These are phyloP conservation scores for Camellia lanceoleosa DNA, from an alignment of 148 eudicot species.

Conservation along the genomic window DNA sequence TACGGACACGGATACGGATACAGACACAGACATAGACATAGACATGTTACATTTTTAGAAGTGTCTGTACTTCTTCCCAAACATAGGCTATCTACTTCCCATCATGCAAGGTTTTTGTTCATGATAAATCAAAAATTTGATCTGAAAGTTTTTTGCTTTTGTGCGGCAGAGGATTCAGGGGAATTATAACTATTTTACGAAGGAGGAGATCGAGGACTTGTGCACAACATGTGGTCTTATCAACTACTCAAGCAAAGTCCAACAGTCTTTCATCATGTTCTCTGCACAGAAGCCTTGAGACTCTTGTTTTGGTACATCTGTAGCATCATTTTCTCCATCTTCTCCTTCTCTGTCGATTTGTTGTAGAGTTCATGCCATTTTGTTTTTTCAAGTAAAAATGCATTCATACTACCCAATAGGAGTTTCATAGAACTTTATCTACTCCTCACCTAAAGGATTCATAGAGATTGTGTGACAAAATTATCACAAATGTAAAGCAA, in stretches of 20 bases:
- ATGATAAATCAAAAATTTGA: too few species aligned
- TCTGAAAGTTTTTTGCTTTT: background rate
- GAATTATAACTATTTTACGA: slow-evolving; percentile 47
- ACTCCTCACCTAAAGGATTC: too few species aligned
- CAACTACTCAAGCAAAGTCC: slow-evolving; percentile 63
- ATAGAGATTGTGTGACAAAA: too few species aligned
- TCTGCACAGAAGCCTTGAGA: slow-evolving; percentile 74
- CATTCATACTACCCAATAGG: too few species aligned
- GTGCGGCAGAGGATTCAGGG: slow-evolving; percentile 39
- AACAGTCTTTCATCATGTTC: slow-evolving; percentile 77
- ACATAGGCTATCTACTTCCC: too few species aligned
- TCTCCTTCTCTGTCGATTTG: background rate
- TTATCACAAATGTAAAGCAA: background rate
- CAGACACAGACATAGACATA: too few species aligned
- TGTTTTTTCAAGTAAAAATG: background rate
- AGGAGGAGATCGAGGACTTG: slow-evolving; percentile 85
- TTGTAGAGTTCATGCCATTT: background rate
- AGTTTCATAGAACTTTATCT: too few species aligned
- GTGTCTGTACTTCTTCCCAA: too few species aligned
- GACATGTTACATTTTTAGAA: too few species aligned
- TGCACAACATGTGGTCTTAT: slow-evolving; percentile 76
- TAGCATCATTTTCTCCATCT: slow-evolving; percentile 9
- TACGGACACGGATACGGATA: too few species aligned
- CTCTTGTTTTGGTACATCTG: slow-evolving; percentile 8
- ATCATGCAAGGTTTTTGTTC: too few species aligned